phyloP scores from a whole-genome alignment of 345 rosid species.

The Litchi chinensis region DNA sequence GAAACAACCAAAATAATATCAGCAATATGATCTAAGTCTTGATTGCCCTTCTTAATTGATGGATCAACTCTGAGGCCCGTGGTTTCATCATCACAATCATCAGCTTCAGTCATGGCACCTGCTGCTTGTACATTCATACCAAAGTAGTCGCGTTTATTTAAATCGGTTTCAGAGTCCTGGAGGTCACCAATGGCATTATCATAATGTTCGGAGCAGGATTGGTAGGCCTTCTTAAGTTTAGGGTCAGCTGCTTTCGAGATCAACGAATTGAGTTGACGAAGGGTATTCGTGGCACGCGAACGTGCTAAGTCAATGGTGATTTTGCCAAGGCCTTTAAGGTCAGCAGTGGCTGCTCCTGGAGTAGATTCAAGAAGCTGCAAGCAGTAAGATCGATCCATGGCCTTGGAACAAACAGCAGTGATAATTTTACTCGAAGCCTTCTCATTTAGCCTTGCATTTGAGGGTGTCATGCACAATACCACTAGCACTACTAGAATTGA shows the following conservation, averaged over 20 bases:
- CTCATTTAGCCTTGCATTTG: not conserved
- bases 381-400: slow-evolving; percentile 10
- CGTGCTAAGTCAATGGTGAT: not conserved
- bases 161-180: not conserved
- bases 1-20: not conserved
- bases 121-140: not conserved
- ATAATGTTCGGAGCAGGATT: slow-evolving; percentile 17
- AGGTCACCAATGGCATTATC: slow-evolving; percentile 3
- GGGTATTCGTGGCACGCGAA: not conserved
- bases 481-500: not conserved
- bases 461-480: not conserved
- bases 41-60: not conserved
- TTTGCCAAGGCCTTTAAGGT: slow-evolving; percentile 3
- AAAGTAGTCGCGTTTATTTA: not conserved
- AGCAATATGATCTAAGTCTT: not conserved
- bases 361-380: not conserved
- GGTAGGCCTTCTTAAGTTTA: slow-evolving; percentile 9
- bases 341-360: slow-evolving; percentile 7
- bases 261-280: not conserved
- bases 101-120: slow-evolving; percentile 9
- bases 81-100: slow-evolving; percentile 1
- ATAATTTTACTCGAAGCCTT: not conserved
- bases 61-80: not conserved
- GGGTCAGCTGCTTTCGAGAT: not conserved
- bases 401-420: slow-evolving; percentile 1